Evolutionary conservation across 306 rosid species (phyloP).

Genomic region (Calophaca sinica): DNA sequence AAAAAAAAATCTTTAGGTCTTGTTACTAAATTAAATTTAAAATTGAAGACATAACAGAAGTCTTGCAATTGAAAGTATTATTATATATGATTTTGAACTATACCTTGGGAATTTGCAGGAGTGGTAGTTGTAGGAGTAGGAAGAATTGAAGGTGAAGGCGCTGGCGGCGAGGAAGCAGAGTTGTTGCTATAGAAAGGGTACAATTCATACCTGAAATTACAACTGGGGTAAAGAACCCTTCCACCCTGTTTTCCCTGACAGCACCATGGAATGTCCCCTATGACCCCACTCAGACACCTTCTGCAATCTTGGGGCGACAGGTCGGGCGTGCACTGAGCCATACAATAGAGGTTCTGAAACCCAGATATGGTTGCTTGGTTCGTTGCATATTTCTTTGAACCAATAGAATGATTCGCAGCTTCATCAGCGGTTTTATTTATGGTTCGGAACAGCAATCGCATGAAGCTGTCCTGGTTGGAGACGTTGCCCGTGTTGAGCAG

Average conservation of each 20-base stretch:
- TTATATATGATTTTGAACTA: neutral
- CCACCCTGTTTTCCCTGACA: conserved; percentile 43
- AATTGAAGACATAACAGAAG: no score
- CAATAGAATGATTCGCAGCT: neutral
- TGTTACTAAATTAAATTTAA: no score
- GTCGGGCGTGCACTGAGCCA: conserved; percentile 52
- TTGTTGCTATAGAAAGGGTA: conserved; percentile 29
- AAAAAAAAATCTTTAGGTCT: neutral
- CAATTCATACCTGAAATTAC: conserved; percentile 46
- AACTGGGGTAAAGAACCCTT: conserved; percentile 47
- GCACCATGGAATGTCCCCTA: conserved; percentile 40
- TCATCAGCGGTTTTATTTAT: conserved; percentile 38
- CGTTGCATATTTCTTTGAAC: conserved; percentile 44
- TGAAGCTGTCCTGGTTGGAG: conserved; percentile 34
- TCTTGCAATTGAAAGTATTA: no score
- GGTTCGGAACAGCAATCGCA: conserved; percentile 24
- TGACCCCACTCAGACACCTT: conserved; percentile 35
- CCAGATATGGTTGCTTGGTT: conserved; percentile 12
- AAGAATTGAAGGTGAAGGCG: neutral
- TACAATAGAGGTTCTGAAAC: conserved; percentile 37
- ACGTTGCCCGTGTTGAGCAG: conserved; percentile 37
- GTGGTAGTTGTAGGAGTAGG: neutral
- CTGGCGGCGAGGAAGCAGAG: neutral
- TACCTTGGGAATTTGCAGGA: conserved; percentile 27
- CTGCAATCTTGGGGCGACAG: conserved; percentile 34